Base-by-base conservation (phyloP, 2,329 filamentous ascomycete genomes). In the Ceratocystis papillata region DNA sequence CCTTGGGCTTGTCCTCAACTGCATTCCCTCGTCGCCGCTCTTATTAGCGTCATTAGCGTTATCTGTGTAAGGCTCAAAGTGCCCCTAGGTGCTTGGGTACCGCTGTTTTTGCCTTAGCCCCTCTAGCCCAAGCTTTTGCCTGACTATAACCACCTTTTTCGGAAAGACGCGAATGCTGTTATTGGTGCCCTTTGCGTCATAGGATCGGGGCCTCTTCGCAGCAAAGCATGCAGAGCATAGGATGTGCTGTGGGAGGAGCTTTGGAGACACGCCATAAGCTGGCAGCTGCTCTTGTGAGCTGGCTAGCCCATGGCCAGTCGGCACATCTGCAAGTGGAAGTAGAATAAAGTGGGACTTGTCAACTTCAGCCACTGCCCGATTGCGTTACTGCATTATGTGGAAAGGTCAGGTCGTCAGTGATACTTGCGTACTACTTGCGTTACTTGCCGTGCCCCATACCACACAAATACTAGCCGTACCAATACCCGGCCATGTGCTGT, bases 131-230 rank as follows among this genome's bases (percentile, higher is more conserved):
- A 53, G 48, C 20, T 53, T 53, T 59, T 33, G 53, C 53, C 53
- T 59, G 53, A 53, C 48, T 25, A 17, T 2, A 12, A 53, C 48
- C 48, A 28, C 48, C 8, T 15, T 25, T 53, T 57, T 59, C 17
- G 53, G 53, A 17, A 59, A 59, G 25, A 59, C 8, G 28, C 53
- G 53, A 30, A 33, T 59, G 8, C 53, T 59, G 28, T 17, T 6
- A 33, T 59, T 59, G 53, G 53, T 59, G 53, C 28, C 53, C 33
- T 59, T 59, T 59, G 53, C 53, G 53, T 59, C 53, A 59, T 59
- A 20, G 53, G 53, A 59, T 59, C 12, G 53, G 53, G n/a, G 53
- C 25, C 53, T 59, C 53, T 59, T 59, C 10, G 25, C 53, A 59
- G 53, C 53, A 12, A n/a, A 22, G 7, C 53, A n/a, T 8, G 53